phyloP scores from a whole-genome alignment of 257 asterid species.

The Lycium barbarum region DNA sequence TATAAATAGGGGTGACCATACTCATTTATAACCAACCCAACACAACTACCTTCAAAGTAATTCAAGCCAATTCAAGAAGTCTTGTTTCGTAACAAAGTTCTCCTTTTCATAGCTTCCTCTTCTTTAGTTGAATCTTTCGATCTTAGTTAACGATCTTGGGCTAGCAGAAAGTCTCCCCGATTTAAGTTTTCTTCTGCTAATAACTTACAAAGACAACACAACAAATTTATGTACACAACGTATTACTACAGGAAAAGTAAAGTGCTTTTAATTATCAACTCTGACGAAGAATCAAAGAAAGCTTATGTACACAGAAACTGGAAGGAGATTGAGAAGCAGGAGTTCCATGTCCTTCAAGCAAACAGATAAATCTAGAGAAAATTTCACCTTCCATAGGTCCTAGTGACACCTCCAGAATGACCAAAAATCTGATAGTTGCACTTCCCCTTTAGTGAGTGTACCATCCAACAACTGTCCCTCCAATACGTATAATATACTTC shows the following conservation, averaged over 20 bases:
- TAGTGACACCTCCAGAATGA: neutral
- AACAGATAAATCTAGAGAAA: neutral
- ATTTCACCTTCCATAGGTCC: constrained; percentile 12
- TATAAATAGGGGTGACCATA: too few relatives aligned
- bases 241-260: neutral
- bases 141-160: too few relatives aligned
- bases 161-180: too few relatives aligned
- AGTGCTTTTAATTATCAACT: neutral
- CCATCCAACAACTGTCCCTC: neutral
- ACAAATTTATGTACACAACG: neutral
- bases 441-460: neutral
- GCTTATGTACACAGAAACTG: neutral
- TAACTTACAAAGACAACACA: too few relatives aligned
- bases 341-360: neutral
- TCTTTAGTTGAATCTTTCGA: too few relatives aligned
- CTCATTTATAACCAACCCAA: too few relatives aligned
- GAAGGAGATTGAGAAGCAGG: neutral
- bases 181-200: too few relatives aligned
- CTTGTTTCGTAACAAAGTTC: too few relatives aligned
- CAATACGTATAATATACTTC: constrained; percentile 7
- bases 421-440: neutral
- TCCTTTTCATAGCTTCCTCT: too few relatives aligned
- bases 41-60: too few relatives aligned
- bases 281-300: constrained; percentile 12
- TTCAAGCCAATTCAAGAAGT: too few relatives aligned